Base-by-base conservation (phyloP, 306 rosid species). In the Inga oerstediana region DNA sequence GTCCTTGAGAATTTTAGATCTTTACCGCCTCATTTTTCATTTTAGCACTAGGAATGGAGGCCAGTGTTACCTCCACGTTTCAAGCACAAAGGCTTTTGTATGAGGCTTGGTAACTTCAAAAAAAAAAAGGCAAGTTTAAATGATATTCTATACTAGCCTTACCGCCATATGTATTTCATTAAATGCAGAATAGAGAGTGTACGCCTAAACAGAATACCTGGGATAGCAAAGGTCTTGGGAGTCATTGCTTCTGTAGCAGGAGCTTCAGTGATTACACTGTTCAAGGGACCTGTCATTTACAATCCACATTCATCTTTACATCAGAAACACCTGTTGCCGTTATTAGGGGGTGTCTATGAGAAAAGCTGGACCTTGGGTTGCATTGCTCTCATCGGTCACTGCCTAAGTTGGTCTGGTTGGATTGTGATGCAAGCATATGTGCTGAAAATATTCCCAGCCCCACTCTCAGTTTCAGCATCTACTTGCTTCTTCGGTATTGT, bases 191-290 rank as follows among this genome's bases (percentile, higher is more conserved):
- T 89, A 75, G 98, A 94, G 87, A 84, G 82, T 11, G 89, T 92
- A 61, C 82, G 78, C 62, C 70, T 90, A 70, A 87, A 88, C 61
- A 92, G 88, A 52, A 75, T 83, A 76, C 83, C 86, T 78, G 98
- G 98, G n/a, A 13, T 80, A 16, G 98, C 95, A 45, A 94, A 94
- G 87, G 91, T 94, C 79, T 44, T 91, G 77, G 98, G 98, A 71
- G 94, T 93, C 61, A 59, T 89, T 70, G 91, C 93, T 83, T 87
- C 93, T 30, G 94, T 92, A 44, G 91, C 88, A 30, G 97, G 98
- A 83, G 98, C 95, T 72, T 77, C 88, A 81, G 66, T 91, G 62
- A 86, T 92, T 49, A 92, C 97, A 24, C 87, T 94, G 16, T 92
- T 88, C 86, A 92, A 87, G 81, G 98, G 98, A 56, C 98, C 97